Percentiles rank a stretch among this genome's conserved stretches.
Conservation (phyloP, 2,329 filamentous ascomycete genomes). For the Madurella mycetomatis region DNA sequence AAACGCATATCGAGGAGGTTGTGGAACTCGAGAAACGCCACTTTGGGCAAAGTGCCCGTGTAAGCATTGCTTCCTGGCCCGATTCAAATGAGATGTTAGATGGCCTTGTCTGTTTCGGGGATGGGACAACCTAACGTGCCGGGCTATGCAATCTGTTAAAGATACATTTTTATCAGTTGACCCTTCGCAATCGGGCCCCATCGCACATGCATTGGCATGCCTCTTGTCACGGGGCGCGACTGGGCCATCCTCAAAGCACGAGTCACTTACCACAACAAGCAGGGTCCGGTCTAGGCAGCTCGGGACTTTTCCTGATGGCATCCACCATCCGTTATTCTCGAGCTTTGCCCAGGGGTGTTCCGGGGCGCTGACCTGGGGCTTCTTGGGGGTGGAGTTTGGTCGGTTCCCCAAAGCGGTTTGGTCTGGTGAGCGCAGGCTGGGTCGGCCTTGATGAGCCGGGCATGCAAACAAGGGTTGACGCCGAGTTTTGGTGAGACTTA, state of each 20-base stretch:
- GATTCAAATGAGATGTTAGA: not conserved
- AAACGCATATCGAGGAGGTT: not conserved
- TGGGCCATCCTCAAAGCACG: not conserved
- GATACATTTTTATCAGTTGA: not conserved
- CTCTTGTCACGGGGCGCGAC: too few relatives aligned
- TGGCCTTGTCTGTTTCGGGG: slow-evolving; percentile 11
- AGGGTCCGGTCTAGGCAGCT: slow-evolving; percentile 11
- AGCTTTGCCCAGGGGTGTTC: not conserved
- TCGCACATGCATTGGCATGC: not conserved
- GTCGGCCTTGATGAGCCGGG: not conserved
- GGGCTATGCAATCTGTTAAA: slow-evolving; percentile 6
- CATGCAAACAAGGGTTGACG: slow-evolving; percentile 2
- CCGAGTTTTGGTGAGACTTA: slow-evolving; percentile 2
- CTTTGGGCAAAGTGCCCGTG: slow-evolving; percentile 4
- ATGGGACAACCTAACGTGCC: slow-evolving; percentile 4
- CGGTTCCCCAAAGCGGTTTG: slow-evolving; percentile 16
- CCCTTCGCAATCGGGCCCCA: slow-evolving; percentile 5
- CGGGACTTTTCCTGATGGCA: slow-evolving; percentile 5
- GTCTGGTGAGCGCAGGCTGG: not conserved
- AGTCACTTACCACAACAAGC: not conserved
- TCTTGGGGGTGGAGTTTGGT: not conserved
- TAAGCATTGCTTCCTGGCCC: slow-evolving; percentile 9
- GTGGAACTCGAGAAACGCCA: slow-evolving; percentile 10
- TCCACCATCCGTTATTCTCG: slow-evolving; percentile 1
- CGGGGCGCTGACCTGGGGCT: slow-evolving; percentile 9